These are phyloP conservation scores for Cystofilobasidium ferigula DNA, from an alignment of 768 basidiomycete genomes.

Conservation along the genomic window DNA sequence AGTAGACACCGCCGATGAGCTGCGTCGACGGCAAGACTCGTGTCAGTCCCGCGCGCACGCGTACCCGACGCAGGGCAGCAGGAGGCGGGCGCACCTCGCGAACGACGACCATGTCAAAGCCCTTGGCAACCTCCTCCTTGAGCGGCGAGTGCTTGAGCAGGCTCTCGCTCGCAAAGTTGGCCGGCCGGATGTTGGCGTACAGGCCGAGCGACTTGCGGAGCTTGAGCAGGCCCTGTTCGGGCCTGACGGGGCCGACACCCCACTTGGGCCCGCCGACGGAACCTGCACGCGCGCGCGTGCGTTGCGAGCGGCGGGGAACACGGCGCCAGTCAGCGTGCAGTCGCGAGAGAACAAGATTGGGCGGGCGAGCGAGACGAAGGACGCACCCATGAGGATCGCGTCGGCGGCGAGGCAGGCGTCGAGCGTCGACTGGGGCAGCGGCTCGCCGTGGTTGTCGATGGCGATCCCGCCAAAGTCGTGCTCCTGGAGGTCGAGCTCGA, in stretches of 20 bases:
- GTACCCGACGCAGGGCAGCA: neutral
- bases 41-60: no score
- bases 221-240: constrained; percentile 76
- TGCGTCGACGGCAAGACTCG: no score
- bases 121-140: constrained; percentile 66
- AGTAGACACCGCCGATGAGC: constrained; percentile 44
- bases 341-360: neutral
- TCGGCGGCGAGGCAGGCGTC: constrained; percentile 85
- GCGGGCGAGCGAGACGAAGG: neutral
- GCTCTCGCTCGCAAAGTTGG: constrained; percentile 84
- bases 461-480: constrained; percentile 85
- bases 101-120: constrained; percentile 76
- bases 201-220: constrained; percentile 87
- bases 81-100: constrained; percentile 54
- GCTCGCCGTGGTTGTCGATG: constrained; percentile 75
- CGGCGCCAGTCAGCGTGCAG: neutral
- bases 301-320: neutral
- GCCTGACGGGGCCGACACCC: constrained; percentile 82
- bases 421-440: constrained; percentile 72
- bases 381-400: constrained; percentile 84
- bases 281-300: constrained; percentile 56
- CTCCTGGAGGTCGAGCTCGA: constrained; percentile 61
- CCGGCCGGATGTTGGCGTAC: constrained; percentile 96
- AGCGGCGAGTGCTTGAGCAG: constrained; percentile 80
- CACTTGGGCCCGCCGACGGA: constrained; percentile 99